Base-by-base conservation (phyloP, 257 asterid species). In the Mentha longifolia region DNA sequence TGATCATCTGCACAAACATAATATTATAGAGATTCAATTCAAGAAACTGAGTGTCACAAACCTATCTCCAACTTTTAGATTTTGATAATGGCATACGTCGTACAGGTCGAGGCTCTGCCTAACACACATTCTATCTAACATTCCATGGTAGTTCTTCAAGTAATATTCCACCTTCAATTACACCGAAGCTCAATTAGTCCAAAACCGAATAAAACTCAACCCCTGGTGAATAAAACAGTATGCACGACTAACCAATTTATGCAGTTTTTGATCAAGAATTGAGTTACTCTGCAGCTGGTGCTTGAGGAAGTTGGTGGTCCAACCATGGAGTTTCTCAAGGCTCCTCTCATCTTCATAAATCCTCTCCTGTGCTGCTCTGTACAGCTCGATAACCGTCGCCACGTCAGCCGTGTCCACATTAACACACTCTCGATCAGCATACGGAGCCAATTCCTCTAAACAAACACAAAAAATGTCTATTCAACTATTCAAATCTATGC, bases 291-390 rank as follows among this genome's bases (percentile, higher is more conserved):
- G 66, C 77, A 83, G 46, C 60, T 81, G 80, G 19, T 74, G 73
- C 67, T 77, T 74, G 67, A 83, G 65, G 54, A 76, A 83, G 2
- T 58, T 9, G 67, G 62, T 42, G n/a, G 85, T 83, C 86, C 88
- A 85, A 47, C 7, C 63, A 45, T 68, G 65, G 3, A 83, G 65
- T 41, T 54, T 77, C 63, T 77, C 72, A 65, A 83, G 86, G 52
- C 56, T 62, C 17, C n/a, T 49, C 17, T 85, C 84, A 0, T 75
- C 84, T 76, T 73, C 79, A 17, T 41, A 2, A 51, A 77, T 12
- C 58, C 73, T 71, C 11, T 59, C 41, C 13, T 81, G 83, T 5
- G 91, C 78, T 72, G 91, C 86, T 85, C 76, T 81, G 83, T 81
- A 77, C 5, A 81, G 76, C 70, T 85, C 88, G 17, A 83, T 41